Evolutionary conservation across 1,139 yeast genomes (phyloP).

Genomic region (Pichia norvegensis): DNA sequence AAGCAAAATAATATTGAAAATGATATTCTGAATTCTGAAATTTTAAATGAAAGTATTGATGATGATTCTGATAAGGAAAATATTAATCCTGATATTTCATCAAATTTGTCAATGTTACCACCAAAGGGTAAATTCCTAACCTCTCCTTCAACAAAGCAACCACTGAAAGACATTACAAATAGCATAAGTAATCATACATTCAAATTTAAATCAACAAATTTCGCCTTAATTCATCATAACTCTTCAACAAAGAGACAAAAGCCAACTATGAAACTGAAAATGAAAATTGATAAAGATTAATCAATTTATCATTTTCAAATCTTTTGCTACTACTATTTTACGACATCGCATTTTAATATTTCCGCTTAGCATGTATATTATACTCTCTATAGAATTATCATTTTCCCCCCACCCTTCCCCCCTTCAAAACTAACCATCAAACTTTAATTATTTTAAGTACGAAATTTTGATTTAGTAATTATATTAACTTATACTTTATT

Average conservation of each 20-base stretch:
- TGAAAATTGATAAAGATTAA: not conserved
- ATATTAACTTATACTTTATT: not conserved
- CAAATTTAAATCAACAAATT: conserved; percentile 25
- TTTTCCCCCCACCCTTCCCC: too few species aligned
- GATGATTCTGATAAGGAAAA: conserved; percentile 9
- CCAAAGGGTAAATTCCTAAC: conserved; percentile 24
- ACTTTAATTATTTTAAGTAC: not conserved
- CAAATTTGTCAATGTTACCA: conserved; percentile 12
- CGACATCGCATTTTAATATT: not conserved
- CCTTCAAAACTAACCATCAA: not conserved
- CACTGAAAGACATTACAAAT: conserved; percentile 9
- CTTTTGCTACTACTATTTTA: not conserved
- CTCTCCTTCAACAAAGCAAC: conserved; percentile 3
- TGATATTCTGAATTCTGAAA: not conserved
- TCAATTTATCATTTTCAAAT: not conserved
- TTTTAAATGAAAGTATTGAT: not conserved
- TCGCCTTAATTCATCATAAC: conserved; percentile 21
- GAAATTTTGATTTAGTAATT: not conserved
- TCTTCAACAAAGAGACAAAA: conserved; percentile 21
- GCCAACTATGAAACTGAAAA: conserved; percentile 24
- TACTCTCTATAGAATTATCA: not conserved
- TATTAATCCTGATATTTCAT: conserved; percentile 1
- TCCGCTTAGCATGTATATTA: not conserved
- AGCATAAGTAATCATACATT: conserved; percentile 19
- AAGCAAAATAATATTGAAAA: not conserved